A percentile compares a stretch with the other conserved stretches of the same genome.
phyloP scores from a whole-genome alignment of 2,329 filamentous ascomycete genomes.

The Fusarium austroafricanum region DNA sequence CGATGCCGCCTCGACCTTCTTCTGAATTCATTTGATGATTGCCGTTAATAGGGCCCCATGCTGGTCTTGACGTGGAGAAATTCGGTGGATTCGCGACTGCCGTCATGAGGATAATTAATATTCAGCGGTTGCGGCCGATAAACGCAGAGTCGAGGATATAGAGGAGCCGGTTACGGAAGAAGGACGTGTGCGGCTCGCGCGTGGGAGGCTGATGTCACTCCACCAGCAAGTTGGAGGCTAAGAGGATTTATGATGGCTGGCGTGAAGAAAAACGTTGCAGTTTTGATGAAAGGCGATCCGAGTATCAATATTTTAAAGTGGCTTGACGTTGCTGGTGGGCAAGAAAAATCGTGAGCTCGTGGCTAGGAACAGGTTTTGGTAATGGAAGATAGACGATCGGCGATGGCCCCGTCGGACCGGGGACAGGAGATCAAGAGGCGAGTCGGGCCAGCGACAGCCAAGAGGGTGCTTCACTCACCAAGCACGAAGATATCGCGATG shows the following conservation, averaged over 20 bases:
- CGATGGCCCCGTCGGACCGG: constrained; percentile 24
- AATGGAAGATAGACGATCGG: constrained; percentile 34
- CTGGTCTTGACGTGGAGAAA: constrained; percentile 72
- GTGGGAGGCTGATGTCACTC: constrained; percentile 37
- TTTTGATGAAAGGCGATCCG: constrained; percentile 20
- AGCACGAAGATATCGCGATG: constrained; percentile 44
- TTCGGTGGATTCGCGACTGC: constrained; percentile 74
- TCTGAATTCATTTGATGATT: constrained; percentile 80
- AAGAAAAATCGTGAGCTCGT: constrained; percentile 41
- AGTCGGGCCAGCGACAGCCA: constrained; percentile 34
- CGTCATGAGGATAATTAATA: constrained; percentile 66
- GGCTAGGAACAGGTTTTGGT: constrained; percentile 38
- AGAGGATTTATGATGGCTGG: constrained; percentile 10
- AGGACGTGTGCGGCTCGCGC: constrained; percentile 40
- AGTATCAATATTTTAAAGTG: constrained; percentile 21
- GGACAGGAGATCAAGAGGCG: constrained; percentile 22
- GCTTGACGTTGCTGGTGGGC: constrained; percentile 29
- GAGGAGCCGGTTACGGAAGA: constrained; percentile 33
- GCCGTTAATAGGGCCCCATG: constrained; percentile 71
- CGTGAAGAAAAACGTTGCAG: constrained; percentile 1
- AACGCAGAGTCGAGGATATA: constrained; percentile 35
- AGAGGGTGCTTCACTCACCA: constrained; percentile 42
- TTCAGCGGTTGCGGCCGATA: constrained; percentile 40
- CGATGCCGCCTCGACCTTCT: constrained; percentile 73
- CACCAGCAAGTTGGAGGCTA: constrained; percentile 22